phyloP scores from a whole-genome alignment of 306 rosid species.

The Dalbergia cultrata region DNA sequence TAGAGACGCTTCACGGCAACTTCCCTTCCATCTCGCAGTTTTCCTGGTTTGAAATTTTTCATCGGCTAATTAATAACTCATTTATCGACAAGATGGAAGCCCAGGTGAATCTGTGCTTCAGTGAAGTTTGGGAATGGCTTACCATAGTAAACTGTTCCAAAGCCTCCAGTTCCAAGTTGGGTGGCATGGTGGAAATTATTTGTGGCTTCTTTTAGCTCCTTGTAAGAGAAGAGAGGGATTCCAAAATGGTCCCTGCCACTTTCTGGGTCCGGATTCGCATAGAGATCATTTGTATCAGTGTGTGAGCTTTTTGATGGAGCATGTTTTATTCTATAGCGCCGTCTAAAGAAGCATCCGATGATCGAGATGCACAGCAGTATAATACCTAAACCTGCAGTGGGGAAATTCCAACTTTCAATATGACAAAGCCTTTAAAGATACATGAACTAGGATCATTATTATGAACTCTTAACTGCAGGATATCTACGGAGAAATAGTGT shows the following conservation, averaged over 20 bases:
- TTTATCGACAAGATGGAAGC: background rate
- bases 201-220: constrained; percentile 68
- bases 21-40: constrained; percentile 80
- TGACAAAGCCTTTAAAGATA: background rate
- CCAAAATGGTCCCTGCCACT: constrained; percentile 40
- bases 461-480: background rate
- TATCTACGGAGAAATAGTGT: background rate
- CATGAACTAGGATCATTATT: too few relatives aligned
- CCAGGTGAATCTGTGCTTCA: background rate
- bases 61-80: constrained; percentile 12
- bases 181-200: constrained; percentile 59
- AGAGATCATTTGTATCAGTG: constrained; percentile 1
- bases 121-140: background rate
- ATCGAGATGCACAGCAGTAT: constrained; percentile 25
- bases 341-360: constrained; percentile 3
- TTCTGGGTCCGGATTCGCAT: constrained; percentile 27
- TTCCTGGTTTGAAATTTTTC: constrained; percentile 53
- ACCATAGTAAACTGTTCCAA: constrained; percentile 60
- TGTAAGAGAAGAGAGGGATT: constrained; percentile 52
- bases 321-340: constrained; percentile 21
- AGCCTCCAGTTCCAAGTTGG: constrained; percentile 71
- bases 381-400: constrained; percentile 45
- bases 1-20: constrained; percentile 75
- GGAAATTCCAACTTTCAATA: constrained; percentile 6
- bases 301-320: constrained; percentile 24